Evolutionary conservation across 2,329 filamentous ascomycete genomes (phyloP).

Genomic region (Exophiala mesophila): DNA sequence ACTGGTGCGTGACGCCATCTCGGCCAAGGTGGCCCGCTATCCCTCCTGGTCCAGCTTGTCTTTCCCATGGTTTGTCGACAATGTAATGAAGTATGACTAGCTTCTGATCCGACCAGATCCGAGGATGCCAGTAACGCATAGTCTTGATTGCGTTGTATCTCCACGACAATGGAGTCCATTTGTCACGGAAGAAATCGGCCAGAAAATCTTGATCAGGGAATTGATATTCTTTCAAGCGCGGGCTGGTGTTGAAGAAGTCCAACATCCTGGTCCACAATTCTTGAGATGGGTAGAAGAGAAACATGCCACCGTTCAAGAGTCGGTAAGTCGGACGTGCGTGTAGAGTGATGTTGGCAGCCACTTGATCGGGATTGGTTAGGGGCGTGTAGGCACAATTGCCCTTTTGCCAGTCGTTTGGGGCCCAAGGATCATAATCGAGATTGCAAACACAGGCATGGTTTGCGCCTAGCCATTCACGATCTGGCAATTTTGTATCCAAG

Average conservation of each 20-base stretch:
- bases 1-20: constrained; percentile 49
- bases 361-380: constrained; percentile 34
- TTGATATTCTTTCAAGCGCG: constrained; percentile 40
- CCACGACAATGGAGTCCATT: constrained; percentile 45
- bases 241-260: constrained; percentile 37
- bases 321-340: constrained; percentile 35
- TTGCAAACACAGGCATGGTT: constrained; percentile 52
- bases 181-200: constrained; percentile 43
- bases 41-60: constrained; percentile 38
- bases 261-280: constrained; percentile 39
- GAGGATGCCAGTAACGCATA: constrained; percentile 49
- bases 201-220: constrained; percentile 54
- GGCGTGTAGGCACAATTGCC: constrained; percentile 48
- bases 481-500: constrained; percentile 39
- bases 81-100: constrained; percentile 51
- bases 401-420: constrained; percentile 43
- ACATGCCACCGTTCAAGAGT: constrained; percentile 50
- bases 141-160: constrained; percentile 52
- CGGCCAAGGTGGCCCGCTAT: constrained; percentile 46
- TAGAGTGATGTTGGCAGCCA: constrained; percentile 20
- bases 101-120: constrained; percentile 48
- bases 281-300: constrained; percentile 44
- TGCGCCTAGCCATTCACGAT: constrained; percentile 41
- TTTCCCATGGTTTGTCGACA: constrained; percentile 53
- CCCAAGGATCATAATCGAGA: constrained; percentile 47